Conservation (phyloP, 768 basidiomycete genomes). For the Hysterangium stoloniferum region DNA sequence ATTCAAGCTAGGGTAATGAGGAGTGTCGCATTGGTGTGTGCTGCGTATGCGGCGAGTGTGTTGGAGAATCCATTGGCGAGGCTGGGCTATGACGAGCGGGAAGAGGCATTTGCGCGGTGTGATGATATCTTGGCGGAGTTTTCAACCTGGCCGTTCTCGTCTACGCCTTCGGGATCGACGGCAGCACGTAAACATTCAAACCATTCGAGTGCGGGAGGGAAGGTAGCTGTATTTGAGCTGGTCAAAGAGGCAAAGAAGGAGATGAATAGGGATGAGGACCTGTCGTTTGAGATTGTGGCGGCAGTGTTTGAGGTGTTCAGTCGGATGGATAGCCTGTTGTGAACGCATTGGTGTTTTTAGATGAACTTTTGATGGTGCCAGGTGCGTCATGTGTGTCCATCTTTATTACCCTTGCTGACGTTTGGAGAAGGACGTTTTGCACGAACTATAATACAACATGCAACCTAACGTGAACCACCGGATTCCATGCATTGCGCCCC, state of each 20-base stretch:
- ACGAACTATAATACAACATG: too few relatives aligned
- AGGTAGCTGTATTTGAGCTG: conserved; percentile 67
- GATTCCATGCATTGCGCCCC: too few relatives aligned
- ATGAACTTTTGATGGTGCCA: too few relatives aligned
- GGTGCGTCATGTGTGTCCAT: too few relatives aligned
- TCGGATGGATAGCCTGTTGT: conserved; percentile 83
- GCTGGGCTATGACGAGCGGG: conserved; percentile 86
- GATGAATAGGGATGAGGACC: conserved; percentile 54
- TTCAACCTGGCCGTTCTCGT: conserved; percentile 84
- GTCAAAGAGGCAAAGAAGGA: conserved; percentile 70
- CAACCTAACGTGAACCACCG: too few relatives aligned
- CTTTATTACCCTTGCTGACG: too few relatives aligned
- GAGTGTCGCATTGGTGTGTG: conserved; percentile 79
- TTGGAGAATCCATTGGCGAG: conserved; percentile 90
- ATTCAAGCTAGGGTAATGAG: conserved; percentile 74
- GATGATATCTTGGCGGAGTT: conserved; percentile 95
- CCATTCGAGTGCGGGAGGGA: conserved; percentile 15
- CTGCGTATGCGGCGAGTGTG: conserved; percentile 92
- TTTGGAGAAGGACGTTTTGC: too few relatives aligned
- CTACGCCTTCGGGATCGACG: not conserved
- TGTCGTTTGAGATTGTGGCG: conserved; percentile 84
- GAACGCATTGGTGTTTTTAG: conserved; percentile 21
- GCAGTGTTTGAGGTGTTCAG: conserved; percentile 91
- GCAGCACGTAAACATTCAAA: not conserved
- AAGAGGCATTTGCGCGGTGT: conserved; percentile 86